phyloP scores from a whole-genome alignment of 495 filamentous ascomycete species.

The Hyaloscypha variabilis region DNA sequence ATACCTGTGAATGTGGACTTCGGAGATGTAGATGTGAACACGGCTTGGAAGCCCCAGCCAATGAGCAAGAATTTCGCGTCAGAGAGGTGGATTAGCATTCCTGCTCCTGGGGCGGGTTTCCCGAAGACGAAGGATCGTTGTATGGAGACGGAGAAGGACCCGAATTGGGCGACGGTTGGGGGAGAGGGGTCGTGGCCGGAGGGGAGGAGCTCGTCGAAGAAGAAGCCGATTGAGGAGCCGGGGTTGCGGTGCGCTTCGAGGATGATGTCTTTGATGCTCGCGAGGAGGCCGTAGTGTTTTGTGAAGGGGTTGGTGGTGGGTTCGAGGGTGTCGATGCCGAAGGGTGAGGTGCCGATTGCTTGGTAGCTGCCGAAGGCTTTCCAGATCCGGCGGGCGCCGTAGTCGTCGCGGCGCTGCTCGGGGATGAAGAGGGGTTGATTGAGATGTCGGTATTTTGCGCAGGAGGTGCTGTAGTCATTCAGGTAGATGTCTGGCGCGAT shows the following conservation, averaged over 20 bases:
- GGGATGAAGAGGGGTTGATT: slow-evolving; percentile 54
- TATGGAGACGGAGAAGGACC: slow-evolving; percentile 40
- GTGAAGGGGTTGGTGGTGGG: slow-evolving; percentile 36
- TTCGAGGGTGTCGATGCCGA: slow-evolving; percentile 48
- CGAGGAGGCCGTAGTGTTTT: slow-evolving; percentile 43
- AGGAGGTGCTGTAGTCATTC: slow-evolving; percentile 44
- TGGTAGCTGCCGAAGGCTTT: slow-evolving; percentile 44
- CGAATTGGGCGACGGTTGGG: slow-evolving; percentile 12
- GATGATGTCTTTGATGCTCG: slow-evolving; percentile 38
- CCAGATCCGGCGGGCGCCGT: slow-evolving; percentile 49
- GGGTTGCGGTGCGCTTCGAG: slow-evolving; percentile 43
- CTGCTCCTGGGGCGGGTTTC: slow-evolving; percentile 41
- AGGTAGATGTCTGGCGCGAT: slow-evolving; percentile 53
- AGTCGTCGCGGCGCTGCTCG: slow-evolving; percentile 51
- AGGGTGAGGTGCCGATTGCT: slow-evolving; percentile 46
- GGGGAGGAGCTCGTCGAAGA: slow-evolving; percentile 44
- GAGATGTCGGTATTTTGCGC: slow-evolving; percentile 44
- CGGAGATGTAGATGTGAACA: slow-evolving; percentile 33
- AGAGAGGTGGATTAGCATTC: slow-evolving; percentile 48
- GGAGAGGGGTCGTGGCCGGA: slow-evolving; percentile 14
- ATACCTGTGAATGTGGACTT: slow-evolving; percentile 47
- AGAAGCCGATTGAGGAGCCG: slow-evolving; percentile 46
- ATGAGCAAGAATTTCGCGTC: slow-evolving; percentile 45
- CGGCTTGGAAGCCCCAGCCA: slow-evolving; percentile 50
- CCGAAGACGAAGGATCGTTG: slow-evolving; percentile 53